Base-by-base conservation (phyloP, 164 flowering plant species). In the Malania oleifera region DNA sequence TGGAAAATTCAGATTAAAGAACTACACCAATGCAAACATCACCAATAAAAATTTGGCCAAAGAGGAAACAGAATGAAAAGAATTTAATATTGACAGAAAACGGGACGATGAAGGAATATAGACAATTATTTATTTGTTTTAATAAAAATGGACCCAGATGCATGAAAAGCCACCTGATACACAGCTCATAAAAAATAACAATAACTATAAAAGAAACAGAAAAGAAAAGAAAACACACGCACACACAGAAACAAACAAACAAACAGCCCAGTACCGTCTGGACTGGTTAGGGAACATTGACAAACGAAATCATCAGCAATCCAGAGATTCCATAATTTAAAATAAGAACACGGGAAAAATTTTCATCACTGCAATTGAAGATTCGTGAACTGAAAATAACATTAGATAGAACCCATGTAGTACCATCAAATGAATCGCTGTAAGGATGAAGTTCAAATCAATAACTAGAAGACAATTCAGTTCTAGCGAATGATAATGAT, bases 1-100 rank as follows among this genome's bases (percentile, higher is more conserved):
- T 9, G 12, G 0, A 27, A 43, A 58, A 56, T 45, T 28, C 57
- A 67, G 26, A 61, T 50, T 44, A 60, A 46, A 54, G 24, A 40
- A 61, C 37, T 12, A 56, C 20, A 28, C 3, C 31, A 52, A 28
- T 52, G 55, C 55, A 28, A n/a, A 52, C 8, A 29, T 29, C 23
- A 29, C 55, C 8, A 7, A 8, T 2, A 10, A 22, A 6, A 15
- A 19, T 22, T 23, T 23, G 22, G 2, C 5, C 34, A 25, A 15
- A 25, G 53, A n/a, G 14, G 19, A 27, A 45, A 48, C 38, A 26
- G 15, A 43, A n/a, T 43, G 3, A 17, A 3, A 43, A 3, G 20
- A 43, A 17, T 18, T 39, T 39, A 9, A 13, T 13, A 43, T 43
- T 43, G 20, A n/a, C 53, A 31, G 37, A 61, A 20, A 53, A 14